phyloP scores from a whole-genome alignment of 2,329 filamentous ascomycete species.

The Sporothrix variecibatus region DNA sequence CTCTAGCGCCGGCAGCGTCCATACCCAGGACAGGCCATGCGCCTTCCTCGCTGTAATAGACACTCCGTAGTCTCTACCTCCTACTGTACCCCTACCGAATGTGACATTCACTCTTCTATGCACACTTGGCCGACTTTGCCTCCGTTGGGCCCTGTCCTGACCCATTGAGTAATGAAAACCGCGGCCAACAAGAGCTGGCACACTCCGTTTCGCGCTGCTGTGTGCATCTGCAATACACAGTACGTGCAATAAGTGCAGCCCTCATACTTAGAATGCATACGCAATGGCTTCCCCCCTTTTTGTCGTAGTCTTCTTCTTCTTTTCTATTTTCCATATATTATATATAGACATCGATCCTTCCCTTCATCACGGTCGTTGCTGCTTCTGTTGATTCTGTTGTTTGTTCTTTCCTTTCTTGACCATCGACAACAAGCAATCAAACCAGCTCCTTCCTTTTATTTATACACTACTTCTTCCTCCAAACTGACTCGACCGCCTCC shows the following conservation, averaged over 20 bases:
- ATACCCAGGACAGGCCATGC: not conserved
- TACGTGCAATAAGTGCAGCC: conserved; percentile 13
- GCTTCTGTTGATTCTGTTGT: not conserved
- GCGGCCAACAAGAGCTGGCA: not conserved
- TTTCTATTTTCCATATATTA: not conserved
- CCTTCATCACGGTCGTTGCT: not conserved
- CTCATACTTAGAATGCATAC: not conserved
- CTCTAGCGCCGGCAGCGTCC: conserved; percentile 9
- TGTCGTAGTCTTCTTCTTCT: not conserved
- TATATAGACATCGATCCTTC: not conserved
- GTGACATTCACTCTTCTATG: not conserved
- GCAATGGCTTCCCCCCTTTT: not conserved
- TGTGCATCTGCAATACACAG: not conserved
- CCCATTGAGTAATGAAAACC: not conserved
- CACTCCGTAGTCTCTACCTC: not conserved
- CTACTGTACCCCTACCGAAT: not conserved
- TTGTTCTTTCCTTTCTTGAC: conserved; percentile 9
- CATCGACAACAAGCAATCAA: not conserved
- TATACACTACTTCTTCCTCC: not conserved
- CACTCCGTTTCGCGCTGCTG: not conserved
- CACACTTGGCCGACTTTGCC: not conserved
- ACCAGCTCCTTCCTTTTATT: not conserved
- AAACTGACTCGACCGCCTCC: not conserved
- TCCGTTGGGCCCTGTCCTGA: not conserved
- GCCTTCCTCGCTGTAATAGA: not conserved